Conservation (phyloP, 306 rosid species). For the Calophaca sinica region DNA sequence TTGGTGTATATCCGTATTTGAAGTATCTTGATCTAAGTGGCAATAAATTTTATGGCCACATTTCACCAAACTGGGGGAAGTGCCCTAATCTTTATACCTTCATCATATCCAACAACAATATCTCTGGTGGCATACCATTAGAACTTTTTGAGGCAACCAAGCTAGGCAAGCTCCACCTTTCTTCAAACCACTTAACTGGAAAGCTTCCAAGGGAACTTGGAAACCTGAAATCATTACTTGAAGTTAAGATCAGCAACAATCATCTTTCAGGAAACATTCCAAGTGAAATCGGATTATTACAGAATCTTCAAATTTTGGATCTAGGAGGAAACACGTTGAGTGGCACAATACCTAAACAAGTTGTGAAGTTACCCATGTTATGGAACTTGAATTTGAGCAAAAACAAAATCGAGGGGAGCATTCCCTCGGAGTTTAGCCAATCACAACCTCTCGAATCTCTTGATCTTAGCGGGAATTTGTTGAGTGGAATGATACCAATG, state of each 20-base stretch:
- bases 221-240: background rate
- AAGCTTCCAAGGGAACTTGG: slow-evolving; percentile 50
- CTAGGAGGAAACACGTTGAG: slow-evolving; percentile 38
- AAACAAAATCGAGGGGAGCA: slow-evolving; percentile 24
- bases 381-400: slow-evolving; percentile 38
- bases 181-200: slow-evolving; percentile 44
- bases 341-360: slow-evolving; percentile 39
- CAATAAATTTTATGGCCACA: slow-evolving; percentile 43
- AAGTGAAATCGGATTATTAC: slow-evolving; percentile 20
- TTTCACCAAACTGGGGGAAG: slow-evolving; percentile 41
- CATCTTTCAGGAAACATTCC: slow-evolving; percentile 42
- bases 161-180: slow-evolving; percentile 39
- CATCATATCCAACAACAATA: slow-evolving; percentile 15
- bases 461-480: slow-evolving; percentile 55
- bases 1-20: slow-evolving; percentile 48
- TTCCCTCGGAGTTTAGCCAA: slow-evolving; percentile 25
- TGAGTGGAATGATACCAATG: slow-evolving; percentile 48
- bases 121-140: slow-evolving; percentile 37
- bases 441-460: slow-evolving; percentile 40
- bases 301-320: background rate
- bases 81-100: background rate
- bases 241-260: slow-evolving; percentile 31
- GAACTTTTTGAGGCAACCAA: slow-evolving; percentile 5
- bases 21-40: slow-evolving; percentile 31
- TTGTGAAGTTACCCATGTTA: slow-evolving; percentile 19